These are phyloP conservation scores for Mycena vulgaris DNA, from an alignment of 768 basidiomycete genomes.

Conservation along the genomic window DNA sequence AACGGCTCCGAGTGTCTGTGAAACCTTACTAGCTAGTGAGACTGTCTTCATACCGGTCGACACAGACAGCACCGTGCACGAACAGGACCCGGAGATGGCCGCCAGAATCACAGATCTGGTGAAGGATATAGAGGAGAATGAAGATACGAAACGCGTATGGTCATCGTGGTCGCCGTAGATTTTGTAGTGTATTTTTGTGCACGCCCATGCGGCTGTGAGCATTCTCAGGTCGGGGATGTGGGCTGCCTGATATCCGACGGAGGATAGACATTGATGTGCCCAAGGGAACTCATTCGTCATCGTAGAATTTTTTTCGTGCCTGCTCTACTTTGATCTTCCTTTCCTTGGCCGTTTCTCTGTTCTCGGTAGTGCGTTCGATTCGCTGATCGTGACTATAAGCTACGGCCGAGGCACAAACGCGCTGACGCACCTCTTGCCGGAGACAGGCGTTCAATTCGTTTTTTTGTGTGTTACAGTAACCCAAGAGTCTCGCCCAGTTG, in stretches of 20 bases:
- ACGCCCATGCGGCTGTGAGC: conserved; percentile 16
- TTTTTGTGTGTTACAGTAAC: conserved; percentile 80
- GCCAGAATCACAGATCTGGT: conserved; percentile 51
- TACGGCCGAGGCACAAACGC: conserved; percentile 1
- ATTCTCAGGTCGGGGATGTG: background rate
- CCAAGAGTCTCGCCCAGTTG: conserved; percentile 76
- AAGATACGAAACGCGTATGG: conserved; percentile 62
- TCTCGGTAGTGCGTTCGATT: conserved; percentile 68
- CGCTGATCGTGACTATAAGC: conserved; percentile 57
- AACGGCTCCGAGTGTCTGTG: conserved; percentile 45
- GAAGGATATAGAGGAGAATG: conserved; percentile 58
- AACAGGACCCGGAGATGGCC: conserved; percentile 48
- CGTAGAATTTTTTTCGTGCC: conserved; percentile 74
- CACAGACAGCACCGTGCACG: conserved; percentile 37
- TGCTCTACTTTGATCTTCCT: conserved; percentile 70
- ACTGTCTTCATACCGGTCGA: conserved; percentile 60
- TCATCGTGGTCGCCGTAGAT: conserved; percentile 53
- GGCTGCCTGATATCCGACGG: conserved; percentile 14
- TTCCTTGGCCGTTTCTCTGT: conserved; percentile 74
- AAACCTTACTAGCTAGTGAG: conserved; percentile 55
- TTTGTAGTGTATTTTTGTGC: background rate
- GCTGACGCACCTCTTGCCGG: conserved; percentile 73
- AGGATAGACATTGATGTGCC: conserved; percentile 45
- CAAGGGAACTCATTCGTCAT: conserved; percentile 57
- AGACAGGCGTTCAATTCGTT: conserved; percentile 79